Base-by-base conservation (phyloP, 129 eudicot genomes). In the Tanacetum coccineum region DNA sequence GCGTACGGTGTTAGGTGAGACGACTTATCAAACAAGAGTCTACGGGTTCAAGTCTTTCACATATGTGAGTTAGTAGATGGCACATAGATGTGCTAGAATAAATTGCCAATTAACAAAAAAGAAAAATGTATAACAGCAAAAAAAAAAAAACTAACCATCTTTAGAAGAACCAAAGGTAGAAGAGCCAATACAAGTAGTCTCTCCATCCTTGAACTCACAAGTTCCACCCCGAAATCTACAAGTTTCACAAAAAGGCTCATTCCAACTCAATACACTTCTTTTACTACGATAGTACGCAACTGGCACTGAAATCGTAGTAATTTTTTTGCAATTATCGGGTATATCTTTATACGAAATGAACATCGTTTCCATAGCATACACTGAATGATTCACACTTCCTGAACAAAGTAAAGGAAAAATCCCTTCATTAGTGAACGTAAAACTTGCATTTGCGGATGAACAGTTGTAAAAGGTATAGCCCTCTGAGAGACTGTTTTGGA, bases 141-240 rank as follows among this genome's bases (percentile, higher is more conserved):
- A 36, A 36, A 0, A 6, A 6, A 36, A 7, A 36, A 73, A 52
- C 70, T 68, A 45, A 75, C 80, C 80, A 51, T 53, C 42, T 36
- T 2, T 36, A 7, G 42, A 36, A 36, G 42, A 1, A 36, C 42
- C 42, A 36, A 36, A 36, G 42, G 9, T 53, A 0, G 71, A 53
- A 42, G 74, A 59, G 60, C 75, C 75, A 12, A 67, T 40, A 32
- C 80, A 75, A 75, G 52, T 74, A 26, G 64, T 75, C 22, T 75
- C 80, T 60, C 75, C 80, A 61, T 52, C 76, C 75, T 68, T 69
- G 59, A 75, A 75, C 53, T 90, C 88, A 81, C 97, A 91, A 66
- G 69, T 52, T 32, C 81, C 76, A 17, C 93, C 93, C 52, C 55
- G 69, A 32, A 13, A 17, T 13, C 74, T 85, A 75, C 89, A 87